Evolutionary conservation across 176 grass and related monocot genomes (phyloP).

Genomic region (Triticum dicoccoides): DNA sequence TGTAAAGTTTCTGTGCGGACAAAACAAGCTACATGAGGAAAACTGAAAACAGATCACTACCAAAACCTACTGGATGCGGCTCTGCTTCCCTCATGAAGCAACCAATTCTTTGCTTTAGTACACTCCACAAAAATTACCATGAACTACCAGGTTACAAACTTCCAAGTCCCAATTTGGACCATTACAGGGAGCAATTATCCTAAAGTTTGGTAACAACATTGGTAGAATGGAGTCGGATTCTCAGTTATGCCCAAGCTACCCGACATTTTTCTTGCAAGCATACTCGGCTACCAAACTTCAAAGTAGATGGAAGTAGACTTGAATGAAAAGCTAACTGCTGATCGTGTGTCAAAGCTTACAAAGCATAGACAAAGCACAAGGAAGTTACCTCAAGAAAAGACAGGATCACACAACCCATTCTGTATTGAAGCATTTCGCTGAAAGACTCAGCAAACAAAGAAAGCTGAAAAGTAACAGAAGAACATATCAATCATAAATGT

Average conservation of each 20-base stretch:
- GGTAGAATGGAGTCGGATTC: not conserved
- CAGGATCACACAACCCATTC: slow-evolving; percentile 84
- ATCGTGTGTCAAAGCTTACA: slow-evolving; percentile 12
- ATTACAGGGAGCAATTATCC: not conserved
- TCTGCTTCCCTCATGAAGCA: not conserved
- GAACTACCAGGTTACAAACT: not conserved
- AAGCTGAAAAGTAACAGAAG: slow-evolving; percentile 59
- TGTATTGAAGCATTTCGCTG: slow-evolving; percentile 97
- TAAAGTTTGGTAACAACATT: not conserved
- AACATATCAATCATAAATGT: slow-evolving; percentile 25
- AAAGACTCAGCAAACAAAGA: slow-evolving; percentile 94
- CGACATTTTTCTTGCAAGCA: not conserved
- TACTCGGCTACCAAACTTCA: not conserved
- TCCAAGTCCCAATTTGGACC: slow-evolving; percentile 1
- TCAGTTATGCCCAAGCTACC: not conserved
- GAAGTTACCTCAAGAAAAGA: slow-evolving; percentile 94
- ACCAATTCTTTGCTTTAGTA: not conserved
- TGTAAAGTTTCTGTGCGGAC: slow-evolving; percentile 59
- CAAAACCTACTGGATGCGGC: not conserved
- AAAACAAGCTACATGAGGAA: not conserved
- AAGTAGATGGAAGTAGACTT: not conserved
- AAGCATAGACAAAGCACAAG: slow-evolving; percentile 16
- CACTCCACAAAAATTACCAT: not conserved
- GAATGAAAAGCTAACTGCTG: not conserved
- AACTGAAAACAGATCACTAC: not conserved